Evolutionary conservation across 306 rosid genomes (phyloP), one percentile per base, ranked within the genome.

Genomic region (Carpinus viminea): DNA sequence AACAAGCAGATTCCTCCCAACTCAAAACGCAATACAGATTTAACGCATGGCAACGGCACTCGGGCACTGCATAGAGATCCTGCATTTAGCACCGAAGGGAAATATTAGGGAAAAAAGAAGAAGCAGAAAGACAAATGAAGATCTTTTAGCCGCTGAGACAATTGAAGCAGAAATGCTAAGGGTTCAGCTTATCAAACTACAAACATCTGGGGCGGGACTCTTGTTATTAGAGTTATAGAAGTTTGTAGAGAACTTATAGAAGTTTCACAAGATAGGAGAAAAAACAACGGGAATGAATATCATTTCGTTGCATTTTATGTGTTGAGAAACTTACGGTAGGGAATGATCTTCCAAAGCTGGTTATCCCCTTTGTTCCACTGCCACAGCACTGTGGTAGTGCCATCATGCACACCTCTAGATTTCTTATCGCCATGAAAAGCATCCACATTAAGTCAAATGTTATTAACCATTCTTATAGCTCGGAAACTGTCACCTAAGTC

Each of bases 331-430:
- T 93, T 84, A 93, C 97, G 89, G 61, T 88, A 77, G 60, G 90
- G 89, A 18, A 82, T 4, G 74, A 93, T 93, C 87, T 72, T 91
- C 97, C 98, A 93, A 4, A 47, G 86, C 80, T 91, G 98, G 90
- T 91, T 93, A 51, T 91, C 97, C 64, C 97, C 95, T 24, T 82
- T 81, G 86, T 93, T 91, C 93, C 96, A 91, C 0, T 84, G 54
- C 97, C 94, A 93, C 74, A 91, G 88, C 70, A 90, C 97, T 62
- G 91, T 72, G 7, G 84, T 76, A 38, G 94, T 93, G 80, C 97
- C 97, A 80, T 93, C 93, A 69, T 59, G 97, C 31, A 93, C 89
- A n/a, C 98, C 98, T 48, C 94, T 96, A 72, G 96, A 91, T 20
- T 80, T 65, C 86, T 88, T 83, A 48, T 93, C 97, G 5, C 97